A percentile compares a stretch with the other conserved stretches of the same genome.
Conservation (phyloP, 805 yeast species). For the Myxozyma sirexii region DNA sequence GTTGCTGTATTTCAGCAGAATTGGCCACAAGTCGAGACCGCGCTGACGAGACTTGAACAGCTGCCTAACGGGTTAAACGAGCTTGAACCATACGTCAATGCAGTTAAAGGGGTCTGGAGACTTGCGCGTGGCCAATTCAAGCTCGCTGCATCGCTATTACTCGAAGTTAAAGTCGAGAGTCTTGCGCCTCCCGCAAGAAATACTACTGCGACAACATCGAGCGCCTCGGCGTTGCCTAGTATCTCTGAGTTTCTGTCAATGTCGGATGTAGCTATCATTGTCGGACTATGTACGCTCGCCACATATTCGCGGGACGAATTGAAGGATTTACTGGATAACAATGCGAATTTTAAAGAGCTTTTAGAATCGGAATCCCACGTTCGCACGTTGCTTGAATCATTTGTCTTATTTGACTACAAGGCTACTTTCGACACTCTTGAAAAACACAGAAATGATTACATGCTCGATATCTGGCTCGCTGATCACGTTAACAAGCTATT, state of each 20-base stretch:
- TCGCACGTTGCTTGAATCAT: constrained; percentile 27
- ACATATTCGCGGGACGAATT: constrained; percentile 19
- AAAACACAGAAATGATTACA: constrained; percentile 17
- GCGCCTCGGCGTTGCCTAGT: neutral
- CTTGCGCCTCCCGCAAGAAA: neutral
- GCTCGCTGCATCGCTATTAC: constrained; percentile 15
- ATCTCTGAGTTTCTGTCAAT: constrained; percentile 22
- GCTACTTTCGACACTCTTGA: constrained; percentile 16
- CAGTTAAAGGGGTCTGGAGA: constrained; percentile 19
- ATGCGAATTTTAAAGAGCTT: constrained; percentile 22
- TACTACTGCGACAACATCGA: neutral
- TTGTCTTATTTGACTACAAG: constrained; percentile 23
- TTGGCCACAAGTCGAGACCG: constrained; percentile 28
- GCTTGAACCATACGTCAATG: constrained; percentile 18
- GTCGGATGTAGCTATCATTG: constrained; percentile 22
- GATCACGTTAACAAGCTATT: constrained; percentile 23
- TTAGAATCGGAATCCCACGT: constrained; percentile 28
- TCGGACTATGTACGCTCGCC: constrained; percentile 29
- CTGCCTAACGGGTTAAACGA: constrained; percentile 17
- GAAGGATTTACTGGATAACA: constrained; percentile 18
- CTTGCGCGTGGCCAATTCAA: constrained; percentile 13
- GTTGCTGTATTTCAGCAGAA: constrained; percentile 25
- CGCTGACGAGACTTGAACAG: constrained; percentile 17
- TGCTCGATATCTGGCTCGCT: constrained; percentile 29
- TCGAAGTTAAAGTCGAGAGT: constrained; percentile 10